Conservation (phyloP, 768 basidiomycete genomes). For the Suillus ampliporus region DNA sequence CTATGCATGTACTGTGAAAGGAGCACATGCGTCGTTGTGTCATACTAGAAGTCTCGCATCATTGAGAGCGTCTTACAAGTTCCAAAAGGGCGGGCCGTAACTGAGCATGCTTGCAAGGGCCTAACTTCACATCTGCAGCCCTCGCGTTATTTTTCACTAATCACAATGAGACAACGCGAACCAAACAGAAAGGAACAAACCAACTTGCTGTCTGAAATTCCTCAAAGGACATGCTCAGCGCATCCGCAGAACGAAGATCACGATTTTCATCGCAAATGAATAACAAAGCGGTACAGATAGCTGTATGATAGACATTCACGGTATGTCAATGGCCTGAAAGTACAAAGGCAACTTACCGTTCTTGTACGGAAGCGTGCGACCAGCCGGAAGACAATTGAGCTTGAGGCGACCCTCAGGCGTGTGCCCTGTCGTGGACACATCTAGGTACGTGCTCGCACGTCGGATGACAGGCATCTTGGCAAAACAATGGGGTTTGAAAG, state of each 20-base stretch:
- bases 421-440: constrained; percentile 5
- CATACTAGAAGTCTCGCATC: not conserved
- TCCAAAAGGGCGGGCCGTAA: not conserved
- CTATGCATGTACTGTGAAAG: not conserved
- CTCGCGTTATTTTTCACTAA: not conserved
- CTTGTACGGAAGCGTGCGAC: not conserved
- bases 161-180: not conserved
- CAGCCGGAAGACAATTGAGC: not conserved
- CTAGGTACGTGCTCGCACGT: constrained; percentile 7
- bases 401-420: not conserved
- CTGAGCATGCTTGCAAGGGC: not conserved
- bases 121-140: not conserved
- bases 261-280: constrained; percentile 6
- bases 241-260: not conserved
- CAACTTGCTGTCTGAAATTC: not conserved
- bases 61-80: not conserved
- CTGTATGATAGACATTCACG: not conserved
- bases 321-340: not conserved
- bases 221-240: not conserved
- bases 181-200: not conserved
- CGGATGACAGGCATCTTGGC: not conserved
- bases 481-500: too few species aligned
- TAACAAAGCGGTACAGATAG: not conserved
- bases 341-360: not conserved
- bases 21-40: not conserved